These are phyloP conservation scores for Podospora sp. DNA, from an alignment of 495 filamentous ascomycete genomes.

Conservation along the genomic window DNA sequence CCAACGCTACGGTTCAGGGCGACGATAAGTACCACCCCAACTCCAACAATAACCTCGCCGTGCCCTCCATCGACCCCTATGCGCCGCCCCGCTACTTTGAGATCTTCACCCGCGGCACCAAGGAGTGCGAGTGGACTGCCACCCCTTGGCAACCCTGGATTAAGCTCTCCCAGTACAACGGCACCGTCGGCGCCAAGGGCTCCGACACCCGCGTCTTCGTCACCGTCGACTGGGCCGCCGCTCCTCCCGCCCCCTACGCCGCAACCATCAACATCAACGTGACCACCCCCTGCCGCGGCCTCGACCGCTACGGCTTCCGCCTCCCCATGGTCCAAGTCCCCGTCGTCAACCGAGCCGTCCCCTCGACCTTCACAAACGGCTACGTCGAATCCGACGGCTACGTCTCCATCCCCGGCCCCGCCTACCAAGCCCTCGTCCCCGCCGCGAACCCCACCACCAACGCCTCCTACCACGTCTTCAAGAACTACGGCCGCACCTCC, in stretches of 20 bases:
- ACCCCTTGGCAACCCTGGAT: slow-evolving; percentile 58
- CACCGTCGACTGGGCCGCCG: slow-evolving; percentile 62
- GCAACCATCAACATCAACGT: slow-evolving; percentile 58
- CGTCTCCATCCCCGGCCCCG: slow-evolving; percentile 62
- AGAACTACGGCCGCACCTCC: slow-evolving; percentile 59
- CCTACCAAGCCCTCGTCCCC: slow-evolving; percentile 51
- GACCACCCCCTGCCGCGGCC: slow-evolving; percentile 50
- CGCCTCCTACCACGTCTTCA: slow-evolving; percentile 55
- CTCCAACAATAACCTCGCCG: slow-evolving; percentile 54
- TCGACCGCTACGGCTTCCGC: slow-evolving; percentile 56
- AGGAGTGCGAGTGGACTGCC: slow-evolving; percentile 59
- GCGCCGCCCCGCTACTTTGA: slow-evolving; percentile 67
- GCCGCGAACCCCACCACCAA: slow-evolving; percentile 39
- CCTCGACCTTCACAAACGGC: slow-evolving; percentile 58
- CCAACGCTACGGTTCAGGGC: slow-evolving; percentile 65
- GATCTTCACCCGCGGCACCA: slow-evolving; percentile 64
- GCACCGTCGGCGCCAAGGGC: slow-evolving; percentile 53
- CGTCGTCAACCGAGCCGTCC: slow-evolving; percentile 55
- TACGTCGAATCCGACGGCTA: slow-evolving; percentile 67
- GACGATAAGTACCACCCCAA: slow-evolving; percentile 67
- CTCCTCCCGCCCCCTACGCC: slow-evolving; percentile 52
- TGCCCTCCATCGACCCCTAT: slow-evolving; percentile 65
- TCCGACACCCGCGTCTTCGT: slow-evolving; percentile 62
- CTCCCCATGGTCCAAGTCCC: slow-evolving; percentile 61
- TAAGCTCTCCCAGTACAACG: slow-evolving; percentile 55